Base-by-base conservation (phyloP, 371 early-diverging fungal genomes). In the Mucor irregularis region DNA sequence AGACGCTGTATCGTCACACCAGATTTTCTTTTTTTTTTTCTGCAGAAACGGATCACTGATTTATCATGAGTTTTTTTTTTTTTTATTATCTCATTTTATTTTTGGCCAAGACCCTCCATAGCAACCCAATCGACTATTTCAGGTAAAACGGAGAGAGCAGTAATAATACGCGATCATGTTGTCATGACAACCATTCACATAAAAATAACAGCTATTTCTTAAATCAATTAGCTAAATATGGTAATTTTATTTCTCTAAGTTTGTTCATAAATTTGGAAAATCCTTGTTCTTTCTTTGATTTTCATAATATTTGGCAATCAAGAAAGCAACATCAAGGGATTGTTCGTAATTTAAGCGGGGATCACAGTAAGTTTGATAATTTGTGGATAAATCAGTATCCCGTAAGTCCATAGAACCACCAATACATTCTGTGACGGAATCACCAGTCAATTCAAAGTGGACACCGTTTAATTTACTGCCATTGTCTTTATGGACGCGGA, bases 381-480 rank as follows among this genome's bases (percentile, higher is more conserved):
- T 96, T 26, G 73, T 83, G 43, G 86, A 68, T 17, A 98, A 73
- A 55, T 96, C 95, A 14, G 72, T 68, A 43, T 90, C 91, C 35
- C 69, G 73, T 43, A 97, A 72, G 57, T 96, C 88, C 94, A 92
- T 94, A 7, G 96, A 95, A 7, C 98, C 98, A 50, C 98, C 98
- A 44, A 93, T 83, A 66, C 96, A 94, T 77, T 98, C 98, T 31
- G 93, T 93, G 8, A 93, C 93, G 33, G 83, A 74, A 53, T 97
- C 96, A 38, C 98, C 98, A 0, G 97, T 98, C 49, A 97, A 67
- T 74, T 98, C 98, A 56, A 94, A 90, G 62, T 97, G 98, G n/a
- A 96, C 94, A 30, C 98, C 98, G 44, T 92, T 94, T 5, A 97
- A 76, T 28, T 84, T 78, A 49, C 93, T 90, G 35, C 80, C 75